Evolutionary conservation across 768 basidiomycete species (phyloP).

Genomic region (Amanita jacksonii): DNA sequence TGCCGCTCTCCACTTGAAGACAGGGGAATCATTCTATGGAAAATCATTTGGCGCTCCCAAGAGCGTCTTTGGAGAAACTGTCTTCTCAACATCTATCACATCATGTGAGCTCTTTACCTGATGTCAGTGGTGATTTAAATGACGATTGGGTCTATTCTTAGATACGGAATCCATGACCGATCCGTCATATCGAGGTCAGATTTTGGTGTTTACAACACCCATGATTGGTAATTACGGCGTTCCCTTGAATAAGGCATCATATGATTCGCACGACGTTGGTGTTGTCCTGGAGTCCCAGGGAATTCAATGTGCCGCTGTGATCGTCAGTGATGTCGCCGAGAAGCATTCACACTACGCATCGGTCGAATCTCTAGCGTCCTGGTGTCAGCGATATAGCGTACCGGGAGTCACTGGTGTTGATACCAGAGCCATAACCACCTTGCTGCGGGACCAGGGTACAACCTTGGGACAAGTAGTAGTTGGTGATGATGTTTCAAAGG

Average conservation of each 20-base stretch:
- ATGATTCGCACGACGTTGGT: conserved; percentile 70
- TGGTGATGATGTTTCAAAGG: conserved; percentile 56
- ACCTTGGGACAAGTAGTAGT: conserved; percentile 88
- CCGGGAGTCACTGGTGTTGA: conserved; percentile 97
- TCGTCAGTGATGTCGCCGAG: conserved; percentile 92
- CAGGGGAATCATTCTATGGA: conserved; percentile 88
- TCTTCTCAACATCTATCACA: conserved; percentile 98
- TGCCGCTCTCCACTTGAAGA: conserved; percentile 85
- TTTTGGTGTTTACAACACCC: conserved; percentile 96
- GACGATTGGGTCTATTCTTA: conserved; percentile 22
- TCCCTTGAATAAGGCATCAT: conserved; percentile 66
- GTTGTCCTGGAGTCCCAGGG: conserved; percentile 81
- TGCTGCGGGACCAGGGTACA: conserved; percentile 94
- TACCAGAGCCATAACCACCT: conserved; percentile 89
- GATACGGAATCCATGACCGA: conserved; percentile 99
- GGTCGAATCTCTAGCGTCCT: conserved; percentile 84
- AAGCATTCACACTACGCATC: conserved; percentile 93
- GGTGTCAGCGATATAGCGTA: conserved; percentile 85
- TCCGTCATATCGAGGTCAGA: conserved; percentile 96
- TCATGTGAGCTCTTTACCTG: conserved; percentile 50
- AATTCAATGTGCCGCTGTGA: conserved; percentile 86
- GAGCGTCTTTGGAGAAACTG: conserved; percentile 92
- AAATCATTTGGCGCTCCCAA: conserved; percentile 82
- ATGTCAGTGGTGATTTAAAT: background rate
- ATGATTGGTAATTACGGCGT: conserved; percentile 99